These are phyloP conservation scores for Saccharomycopsis sp. DNA, from an alignment of 805 yeast genomes.

Conservation along the genomic window DNA sequence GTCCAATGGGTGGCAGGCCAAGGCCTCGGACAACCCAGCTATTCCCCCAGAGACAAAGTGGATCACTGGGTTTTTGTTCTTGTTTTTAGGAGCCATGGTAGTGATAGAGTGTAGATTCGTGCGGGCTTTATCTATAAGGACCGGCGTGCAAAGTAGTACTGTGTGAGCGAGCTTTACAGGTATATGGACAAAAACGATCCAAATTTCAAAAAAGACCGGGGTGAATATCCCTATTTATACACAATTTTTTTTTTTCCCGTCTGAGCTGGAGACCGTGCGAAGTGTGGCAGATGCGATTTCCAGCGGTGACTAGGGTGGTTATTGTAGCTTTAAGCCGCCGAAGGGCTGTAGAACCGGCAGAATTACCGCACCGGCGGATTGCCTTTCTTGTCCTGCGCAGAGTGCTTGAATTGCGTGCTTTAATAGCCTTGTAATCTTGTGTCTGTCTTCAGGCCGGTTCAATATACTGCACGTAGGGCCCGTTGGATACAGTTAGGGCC, in stretches of 20 bases:
- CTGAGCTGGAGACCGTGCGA: background rate
- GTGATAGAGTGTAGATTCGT: no score
- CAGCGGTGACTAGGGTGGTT: background rate
- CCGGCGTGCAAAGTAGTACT: background rate
- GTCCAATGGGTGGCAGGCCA: slow-evolving; percentile 96
- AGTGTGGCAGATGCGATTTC: no score
- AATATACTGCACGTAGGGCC: background rate
- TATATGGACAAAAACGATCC: background rate
- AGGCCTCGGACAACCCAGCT: slow-evolving; percentile 96
- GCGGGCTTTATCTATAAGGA: no score
- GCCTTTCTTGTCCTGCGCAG: no score
- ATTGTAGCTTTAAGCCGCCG: background rate
- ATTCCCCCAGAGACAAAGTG: slow-evolving; percentile 91
- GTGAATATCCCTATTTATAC: slow-evolving; percentile 2
- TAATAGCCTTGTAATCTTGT: no score
- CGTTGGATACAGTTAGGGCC: background rate
- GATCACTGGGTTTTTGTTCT: slow-evolving; percentile 40
- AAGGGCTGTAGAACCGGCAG: no score
- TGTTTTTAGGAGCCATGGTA: slow-evolving; percentile 15
- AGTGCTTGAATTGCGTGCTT: no score
- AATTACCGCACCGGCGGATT: no score
- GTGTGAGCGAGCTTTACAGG: background rate
- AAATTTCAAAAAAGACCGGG: background rate
- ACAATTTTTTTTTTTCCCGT: background rate
- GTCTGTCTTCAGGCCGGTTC: background rate